Conservation (phyloP, 228 moss, liverwort and hornwort species). For the Sphagnum fallax region DNA sequence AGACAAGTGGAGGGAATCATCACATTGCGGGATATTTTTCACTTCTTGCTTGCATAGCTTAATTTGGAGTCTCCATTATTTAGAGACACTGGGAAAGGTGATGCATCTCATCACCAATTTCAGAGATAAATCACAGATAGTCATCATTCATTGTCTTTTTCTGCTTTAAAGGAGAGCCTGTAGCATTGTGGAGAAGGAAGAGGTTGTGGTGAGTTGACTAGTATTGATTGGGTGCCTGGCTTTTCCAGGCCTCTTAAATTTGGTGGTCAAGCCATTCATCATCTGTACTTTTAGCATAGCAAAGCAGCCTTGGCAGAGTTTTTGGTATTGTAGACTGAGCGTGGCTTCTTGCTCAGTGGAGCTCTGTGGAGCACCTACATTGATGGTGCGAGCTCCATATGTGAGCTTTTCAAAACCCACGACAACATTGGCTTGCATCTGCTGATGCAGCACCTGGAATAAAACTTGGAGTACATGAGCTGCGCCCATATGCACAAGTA, state of each 20-base stretch:
- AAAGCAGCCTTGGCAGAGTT: not conserved
- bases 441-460: too few species aligned
- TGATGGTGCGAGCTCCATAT: too few species aligned
- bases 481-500: too few species aligned
- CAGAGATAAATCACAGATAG: not conserved
- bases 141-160: not conserved
- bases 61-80: not conserved
- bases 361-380: too few species aligned
- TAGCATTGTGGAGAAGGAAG: not conserved
- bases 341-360: too few species aligned
- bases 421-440: too few species aligned
- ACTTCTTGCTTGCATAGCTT: constrained; percentile 56
- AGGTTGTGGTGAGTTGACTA: not conserved
- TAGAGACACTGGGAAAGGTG: not conserved
- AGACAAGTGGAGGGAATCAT: constrained; percentile 91
- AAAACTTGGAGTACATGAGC: too few species aligned
- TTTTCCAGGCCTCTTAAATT: not conserved
- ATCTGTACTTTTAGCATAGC: not conserved
- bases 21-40: constrained; percentile 88
- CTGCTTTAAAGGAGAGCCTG: not conserved
- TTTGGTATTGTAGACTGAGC: not conserved
- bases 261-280: not conserved
- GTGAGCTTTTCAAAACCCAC: too few species aligned
- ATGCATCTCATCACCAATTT: not conserved
- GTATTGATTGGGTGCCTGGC: not conserved